Percentiles rank a stretch among this genome's conserved stretches.
phyloP scores from a whole-genome alignment of 371 early-diverging fungal species.

The Haplosporangium sp. region DNA sequence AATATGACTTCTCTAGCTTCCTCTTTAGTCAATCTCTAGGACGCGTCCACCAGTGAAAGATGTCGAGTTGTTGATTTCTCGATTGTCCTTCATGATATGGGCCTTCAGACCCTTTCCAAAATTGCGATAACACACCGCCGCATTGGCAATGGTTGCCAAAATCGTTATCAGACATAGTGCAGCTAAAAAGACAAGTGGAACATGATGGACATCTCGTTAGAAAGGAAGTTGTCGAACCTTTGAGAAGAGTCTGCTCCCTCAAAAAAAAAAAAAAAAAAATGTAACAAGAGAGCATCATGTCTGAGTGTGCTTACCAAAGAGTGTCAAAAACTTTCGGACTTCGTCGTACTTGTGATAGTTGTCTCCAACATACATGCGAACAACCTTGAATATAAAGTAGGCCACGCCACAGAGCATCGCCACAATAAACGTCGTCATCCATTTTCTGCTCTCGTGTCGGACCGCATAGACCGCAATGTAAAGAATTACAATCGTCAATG shows the following conservation, averaged over 20 bases:
- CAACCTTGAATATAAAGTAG: constrained; percentile 91
- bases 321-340: constrained; percentile 86
- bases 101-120: constrained; percentile 86
- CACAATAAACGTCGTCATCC: constrained; percentile 77
- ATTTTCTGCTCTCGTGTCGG: constrained; percentile 68
- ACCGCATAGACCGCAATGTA: constrained; percentile 84
- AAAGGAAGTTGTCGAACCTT: background rate
- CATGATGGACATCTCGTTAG: background rate
- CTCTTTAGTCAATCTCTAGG: constrained; percentile 39
- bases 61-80: constrained; percentile 16
- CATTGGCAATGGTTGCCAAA: constrained; percentile 76
- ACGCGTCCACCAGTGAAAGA: constrained; percentile 27
- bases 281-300: no score
- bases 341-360: constrained; percentile 70
- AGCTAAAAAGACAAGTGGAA: constrained; percentile 52
- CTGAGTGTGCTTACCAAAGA: constrained; percentile 75
- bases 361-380: constrained; percentile 77
- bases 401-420: constrained; percentile 77
- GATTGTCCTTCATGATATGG: constrained; percentile 25
- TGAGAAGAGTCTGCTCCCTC: no score
- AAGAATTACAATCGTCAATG: constrained; percentile 76
- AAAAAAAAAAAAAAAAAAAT: no score
- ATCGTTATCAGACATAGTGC: constrained; percentile 73
- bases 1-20: background rate
- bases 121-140: constrained; percentile 77